Evolutionary conservation across 768 basidiomycete genomes (phyloP), one percentile per base, ranked within the genome.

Genomic region (Boletus speciosus): DNA sequence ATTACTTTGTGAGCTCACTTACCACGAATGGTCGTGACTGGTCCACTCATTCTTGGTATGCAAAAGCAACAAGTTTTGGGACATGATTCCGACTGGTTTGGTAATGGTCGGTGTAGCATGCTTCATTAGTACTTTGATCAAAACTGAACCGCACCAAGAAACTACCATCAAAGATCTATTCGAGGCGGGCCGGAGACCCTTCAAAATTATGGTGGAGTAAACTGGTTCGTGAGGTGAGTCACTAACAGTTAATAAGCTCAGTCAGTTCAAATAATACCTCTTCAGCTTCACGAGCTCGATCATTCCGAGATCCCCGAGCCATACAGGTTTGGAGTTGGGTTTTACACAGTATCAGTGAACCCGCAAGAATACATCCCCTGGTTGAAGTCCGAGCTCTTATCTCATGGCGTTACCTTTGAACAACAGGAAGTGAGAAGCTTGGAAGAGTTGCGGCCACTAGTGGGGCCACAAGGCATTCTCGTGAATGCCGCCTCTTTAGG

Each of bases 401-500:
- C 63, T 21, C 70, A 68, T 9, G 76, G 76, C 12, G 78, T 80
- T 35, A 66, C 66, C 11, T 76, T 85, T 65, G 63, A 76, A 41
- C 74, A 73, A 51, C 71, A 68, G 35, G 61, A 70, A 23, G 63
- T 84, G 21, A 66, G 60, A 23, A 76, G 74, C 44, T 57, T 84
- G 50, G 77, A 75, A 51, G 78, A 83, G 47, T 75, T 77, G 9
- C 73, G 75, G 37, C 65, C 69, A n/a, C 40, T 76, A 1, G 71
- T 73, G 0, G 72, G 73, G 1, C 50, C 64, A 4, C 58, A 65
- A 15, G 72, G 74, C 35, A 60, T 79, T n/a, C 70, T 85, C 14
- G 68, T 86, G 52, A 86, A 85, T 49, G 82, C 83, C 6, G 75
- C 79, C 0, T 77, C 78, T 10, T 72, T 86, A 8, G 84, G 82